Evolutionary conservation across 495 filamentous ascomycete genomes (phyloP), one percentile per base, ranked within the genome.

Genomic region (Aspergillus bertholletiae): DNA sequence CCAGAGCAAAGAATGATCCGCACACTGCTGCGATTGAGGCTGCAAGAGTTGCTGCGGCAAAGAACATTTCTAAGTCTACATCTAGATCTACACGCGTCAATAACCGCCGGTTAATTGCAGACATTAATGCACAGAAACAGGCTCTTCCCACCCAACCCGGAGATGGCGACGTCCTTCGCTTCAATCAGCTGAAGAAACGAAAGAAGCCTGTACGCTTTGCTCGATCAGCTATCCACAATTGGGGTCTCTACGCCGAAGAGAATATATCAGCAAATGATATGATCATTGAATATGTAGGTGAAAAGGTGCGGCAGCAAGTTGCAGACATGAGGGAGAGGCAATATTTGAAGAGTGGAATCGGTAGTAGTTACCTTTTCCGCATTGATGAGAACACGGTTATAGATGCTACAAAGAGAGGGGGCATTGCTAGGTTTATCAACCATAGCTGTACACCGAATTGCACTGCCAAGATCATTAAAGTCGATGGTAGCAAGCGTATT

Each of bases 241-340:
- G 94, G 94, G 94, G 94, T 26, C 73, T 99, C 35, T 99, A 97
- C 63, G 92, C 94, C 7, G 92, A 96, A 78, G 93, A 97, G 71
- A 93, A 96, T 61, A 99, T 99, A 54, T 80, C 90, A 26, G 91
- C 90, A 59, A 96, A 96, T 67, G 94, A 99, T 69, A 97, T 99
- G 92, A 99, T 99, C 64, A 99, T 99, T 65, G 94, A 99, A 73
- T 99, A 99, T 67, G 94, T 99, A 17, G 94, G 94, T 51, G 95
- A 99, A 71, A 95, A 94, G 64, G 90, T 99, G 12, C 84, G 94
- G 46, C 94, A 97, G 70, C 89, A 92, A 66, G 92, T 99, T 56
- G 92, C 94, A 3, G 93, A 99, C 59, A 85, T 97, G 73, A 85
- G 94, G 47, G 94, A 99, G 75, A 79, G 84, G 45, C 83, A 86